phyloP scores from a whole-genome alignment of 1,284 basidiomycete genomes.

The Laetiporus sulphureus region DNA sequence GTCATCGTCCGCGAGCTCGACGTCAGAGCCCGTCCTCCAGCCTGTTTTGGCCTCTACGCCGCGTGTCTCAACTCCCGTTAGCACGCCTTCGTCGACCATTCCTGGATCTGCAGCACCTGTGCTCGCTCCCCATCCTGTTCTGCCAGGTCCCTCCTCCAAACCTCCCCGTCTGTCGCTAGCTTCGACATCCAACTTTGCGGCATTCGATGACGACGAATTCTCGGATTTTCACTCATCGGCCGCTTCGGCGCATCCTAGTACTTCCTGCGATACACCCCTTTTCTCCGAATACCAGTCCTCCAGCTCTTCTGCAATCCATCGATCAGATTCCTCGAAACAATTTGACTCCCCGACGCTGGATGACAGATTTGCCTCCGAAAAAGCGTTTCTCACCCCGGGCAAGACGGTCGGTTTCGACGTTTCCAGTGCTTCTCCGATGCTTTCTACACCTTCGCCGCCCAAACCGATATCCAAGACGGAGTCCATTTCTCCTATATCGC shows the following conservation, averaged over 20 bases:
- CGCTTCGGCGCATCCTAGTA: background rate
- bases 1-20: background rate
- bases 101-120: slow-evolving; percentile 12
- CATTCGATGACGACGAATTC: slow-evolving; percentile 22
- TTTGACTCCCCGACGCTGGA: slow-evolving; percentile 18
- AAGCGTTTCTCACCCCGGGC: slow-evolving; percentile 17
- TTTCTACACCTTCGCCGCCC: slow-evolving; percentile 23
- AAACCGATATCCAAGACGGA: slow-evolving; percentile 9
- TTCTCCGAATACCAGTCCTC: slow-evolving; percentile 26
- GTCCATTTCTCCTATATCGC: slow-evolving; percentile 1
- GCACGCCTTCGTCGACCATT: background rate
- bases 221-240: slow-evolving; percentile 20
- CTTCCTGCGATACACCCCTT: background rate
- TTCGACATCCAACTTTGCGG: slow-evolving; percentile 3
- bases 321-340: slow-evolving; percentile 5
- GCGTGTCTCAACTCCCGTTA: background rate
- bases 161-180: too few species aligned
- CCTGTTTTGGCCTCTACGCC: background rate
- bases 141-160: background rate
- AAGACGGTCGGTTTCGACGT: slow-evolving; percentile 16
- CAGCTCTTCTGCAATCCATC: slow-evolving; percentile 4
- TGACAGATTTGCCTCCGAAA: slow-evolving; percentile 15
- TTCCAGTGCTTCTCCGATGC: slow-evolving; percentile 11
- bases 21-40: background rate
- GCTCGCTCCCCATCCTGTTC: background rate